phyloP scores from a whole-genome alignment of 2,329 filamentous ascomycete species.

The Boeremia exigua region DNA sequence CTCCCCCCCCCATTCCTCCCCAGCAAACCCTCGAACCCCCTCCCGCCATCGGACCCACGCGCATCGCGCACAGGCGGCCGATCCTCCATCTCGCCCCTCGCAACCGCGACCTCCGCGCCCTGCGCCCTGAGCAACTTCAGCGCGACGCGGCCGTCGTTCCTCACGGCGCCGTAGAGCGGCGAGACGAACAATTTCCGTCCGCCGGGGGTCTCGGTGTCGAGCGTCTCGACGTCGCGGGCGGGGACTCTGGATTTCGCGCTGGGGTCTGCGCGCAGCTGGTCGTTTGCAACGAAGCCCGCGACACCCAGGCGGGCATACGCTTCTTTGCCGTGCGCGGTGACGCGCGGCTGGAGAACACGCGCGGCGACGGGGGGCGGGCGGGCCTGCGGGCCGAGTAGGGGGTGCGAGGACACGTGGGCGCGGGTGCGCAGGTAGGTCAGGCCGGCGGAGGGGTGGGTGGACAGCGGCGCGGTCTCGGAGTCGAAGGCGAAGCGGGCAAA shows the following conservation, averaged over 20 bases:
- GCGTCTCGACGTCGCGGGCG: conserved; percentile 40
- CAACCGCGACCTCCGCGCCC: conserved; percentile 33
- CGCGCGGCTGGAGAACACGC: conserved; percentile 59
- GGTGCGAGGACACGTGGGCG: conserved; percentile 64
- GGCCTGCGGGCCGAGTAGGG: conserved; percentile 64
- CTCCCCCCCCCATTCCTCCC: neutral
- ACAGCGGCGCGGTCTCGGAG: conserved; percentile 53
- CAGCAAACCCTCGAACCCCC: neutral
- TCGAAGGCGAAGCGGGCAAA: conserved; percentile 33
- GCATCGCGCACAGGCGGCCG: conserved; percentile 19
- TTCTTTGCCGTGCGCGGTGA: conserved; percentile 21
- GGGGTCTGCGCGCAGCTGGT: conserved; percentile 43
- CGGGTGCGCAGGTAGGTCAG: conserved; percentile 65
- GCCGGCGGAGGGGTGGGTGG: conserved; percentile 70
- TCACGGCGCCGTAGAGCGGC: conserved; percentile 50
- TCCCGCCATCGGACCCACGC: neutral
- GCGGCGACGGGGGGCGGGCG: conserved; percentile 60
- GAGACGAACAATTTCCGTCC: conserved; percentile 61
- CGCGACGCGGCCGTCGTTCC: conserved; percentile 38
- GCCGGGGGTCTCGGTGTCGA: conserved; percentile 52
- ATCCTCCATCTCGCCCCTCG: conserved; percentile 36
- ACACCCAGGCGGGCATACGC: conserved; percentile 50
- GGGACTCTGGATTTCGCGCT: too few relatives aligned
- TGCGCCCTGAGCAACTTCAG: conserved; percentile 31
- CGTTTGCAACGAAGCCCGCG: conserved; percentile 52